Evolutionary conservation across 495 filamentous ascomycete species (phyloP).

Genomic region (Hyaloscypha bicolor): DNA sequence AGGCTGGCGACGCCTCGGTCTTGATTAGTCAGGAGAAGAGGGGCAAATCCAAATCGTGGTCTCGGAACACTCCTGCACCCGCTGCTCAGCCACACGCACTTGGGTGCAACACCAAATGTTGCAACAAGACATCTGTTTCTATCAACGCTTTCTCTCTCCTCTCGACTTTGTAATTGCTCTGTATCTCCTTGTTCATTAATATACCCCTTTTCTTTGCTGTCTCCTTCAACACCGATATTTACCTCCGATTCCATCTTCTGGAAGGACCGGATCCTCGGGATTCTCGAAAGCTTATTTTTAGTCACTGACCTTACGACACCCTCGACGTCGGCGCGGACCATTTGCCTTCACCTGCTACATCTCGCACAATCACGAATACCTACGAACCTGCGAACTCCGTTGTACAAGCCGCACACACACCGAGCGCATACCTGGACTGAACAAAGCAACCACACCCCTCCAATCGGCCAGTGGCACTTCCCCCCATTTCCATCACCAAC

Average conservation of each 20-base stretch:
- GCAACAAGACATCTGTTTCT: constrained; percentile 10
- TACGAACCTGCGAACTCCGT: neutral
- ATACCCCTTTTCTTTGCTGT: neutral
- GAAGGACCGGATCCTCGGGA: neutral
- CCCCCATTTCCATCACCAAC: neutral
- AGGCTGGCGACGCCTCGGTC: too few relatives aligned
- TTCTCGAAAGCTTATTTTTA: neutral
- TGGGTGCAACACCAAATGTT: constrained; percentile 10
- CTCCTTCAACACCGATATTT: neutral
- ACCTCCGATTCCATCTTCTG: neutral
- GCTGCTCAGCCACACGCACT: neutral
- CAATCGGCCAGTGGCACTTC: neutral
- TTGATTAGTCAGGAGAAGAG: neutral
- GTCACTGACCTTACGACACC: neutral
- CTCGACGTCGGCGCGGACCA: neutral
- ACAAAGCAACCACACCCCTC: neutral
- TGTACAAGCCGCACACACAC: too few relatives aligned
- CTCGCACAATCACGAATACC: neutral
- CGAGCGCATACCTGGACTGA: neutral
- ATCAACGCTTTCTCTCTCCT: neutral
- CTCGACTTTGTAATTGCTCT: neutral
- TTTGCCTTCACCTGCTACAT: neutral
- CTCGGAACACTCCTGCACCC: neutral
- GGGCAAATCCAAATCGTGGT: neutral
- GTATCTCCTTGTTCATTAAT: neutral